phyloP scores from a whole-genome alignment of 140 eudicot species.

The Bidens hawaiensis region DNA sequence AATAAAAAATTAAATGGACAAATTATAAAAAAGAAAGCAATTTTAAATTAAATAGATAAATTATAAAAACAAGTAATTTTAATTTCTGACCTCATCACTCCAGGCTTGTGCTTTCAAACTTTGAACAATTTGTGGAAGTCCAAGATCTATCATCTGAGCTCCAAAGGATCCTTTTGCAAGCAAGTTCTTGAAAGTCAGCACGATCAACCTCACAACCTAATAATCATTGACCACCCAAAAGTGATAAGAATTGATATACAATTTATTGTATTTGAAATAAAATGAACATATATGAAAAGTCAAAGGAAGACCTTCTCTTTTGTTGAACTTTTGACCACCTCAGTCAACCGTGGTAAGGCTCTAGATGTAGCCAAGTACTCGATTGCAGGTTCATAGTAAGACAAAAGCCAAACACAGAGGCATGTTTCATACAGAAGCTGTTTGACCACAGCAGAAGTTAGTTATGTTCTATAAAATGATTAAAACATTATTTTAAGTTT shows the following conservation, averaged over 20 bases:
- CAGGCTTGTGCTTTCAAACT: constrained; percentile 93
- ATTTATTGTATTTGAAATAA: not conserved
- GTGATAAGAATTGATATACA: not conserved
- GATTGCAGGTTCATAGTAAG: constrained; percentile 89
- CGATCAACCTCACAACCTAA: constrained; percentile 88
- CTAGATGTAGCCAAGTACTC: constrained; percentile 94
- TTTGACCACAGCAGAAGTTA: constrained; percentile 15
- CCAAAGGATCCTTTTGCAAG: constrained; percentile 82
- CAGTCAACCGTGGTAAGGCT: constrained; percentile 70
- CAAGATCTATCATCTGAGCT: constrained; percentile 91
- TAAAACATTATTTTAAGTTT: not conserved
- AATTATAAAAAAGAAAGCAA: not conserved
- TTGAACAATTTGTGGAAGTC: constrained; percentile 86
- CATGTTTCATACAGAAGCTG: constrained; percentile 97
- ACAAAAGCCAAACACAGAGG: constrained; percentile 91
- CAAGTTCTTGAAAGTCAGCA: constrained; percentile 83
- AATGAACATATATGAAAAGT: not conserved
- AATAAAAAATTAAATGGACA: not conserved
- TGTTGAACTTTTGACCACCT: constrained; percentile 83
- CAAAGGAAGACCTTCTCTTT: constrained; percentile 72
- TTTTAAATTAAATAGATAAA: not conserved
- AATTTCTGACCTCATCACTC: constrained; percentile 90
- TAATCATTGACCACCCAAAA: constrained; percentile 13
- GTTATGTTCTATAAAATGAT: not conserved
- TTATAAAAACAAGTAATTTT: too few species aligned